Percentiles rank a stretch among this genome's conserved stretches.
phyloP scores from a whole-genome alignment of 2,329 filamentous ascomycete species.

The Pestalotiopsis sp. region DNA sequence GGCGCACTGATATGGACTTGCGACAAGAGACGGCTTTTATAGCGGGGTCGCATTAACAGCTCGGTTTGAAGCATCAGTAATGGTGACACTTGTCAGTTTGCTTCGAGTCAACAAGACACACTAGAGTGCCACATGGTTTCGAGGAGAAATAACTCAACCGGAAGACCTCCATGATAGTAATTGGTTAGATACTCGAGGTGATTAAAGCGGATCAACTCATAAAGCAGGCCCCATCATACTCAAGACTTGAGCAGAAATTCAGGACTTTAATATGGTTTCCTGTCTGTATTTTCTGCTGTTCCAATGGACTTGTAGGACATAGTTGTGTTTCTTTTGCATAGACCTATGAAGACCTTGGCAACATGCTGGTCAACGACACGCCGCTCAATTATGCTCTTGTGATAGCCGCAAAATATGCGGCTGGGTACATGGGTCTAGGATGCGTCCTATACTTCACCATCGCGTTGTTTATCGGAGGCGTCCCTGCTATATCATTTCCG shows the following conservation, averaged over 20 bases:
- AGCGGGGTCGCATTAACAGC: neutral
- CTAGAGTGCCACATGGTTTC: neutral
- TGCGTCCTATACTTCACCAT: conserved; percentile 25
- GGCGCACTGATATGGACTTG: neutral
- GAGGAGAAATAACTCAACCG: neutral
- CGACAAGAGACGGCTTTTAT: neutral
- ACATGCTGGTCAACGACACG: conserved; percentile 15
- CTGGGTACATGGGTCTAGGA: conserved; percentile 11
- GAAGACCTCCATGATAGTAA: neutral
- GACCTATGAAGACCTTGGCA: neutral
- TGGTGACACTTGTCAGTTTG: neutral
- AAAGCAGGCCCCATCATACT: neutral
- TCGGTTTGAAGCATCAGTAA: neutral
- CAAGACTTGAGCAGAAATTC: neutral
- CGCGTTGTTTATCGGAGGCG: conserved; percentile 21
- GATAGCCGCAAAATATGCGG: neutral
- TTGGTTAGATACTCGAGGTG: neutral
- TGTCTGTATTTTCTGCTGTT: neutral
- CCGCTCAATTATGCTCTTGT: neutral
- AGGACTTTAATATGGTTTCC: neutral
- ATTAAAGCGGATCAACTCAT: neutral
- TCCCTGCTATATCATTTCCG: conserved; percentile 24
- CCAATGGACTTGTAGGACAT: neutral
- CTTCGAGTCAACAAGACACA: neutral
- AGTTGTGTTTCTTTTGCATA: neutral